Percentiles rank a stretch among this genome's conserved stretches.
Conservation (phyloP, 441 rosid species). For the Pelargonium australe region DNA sequence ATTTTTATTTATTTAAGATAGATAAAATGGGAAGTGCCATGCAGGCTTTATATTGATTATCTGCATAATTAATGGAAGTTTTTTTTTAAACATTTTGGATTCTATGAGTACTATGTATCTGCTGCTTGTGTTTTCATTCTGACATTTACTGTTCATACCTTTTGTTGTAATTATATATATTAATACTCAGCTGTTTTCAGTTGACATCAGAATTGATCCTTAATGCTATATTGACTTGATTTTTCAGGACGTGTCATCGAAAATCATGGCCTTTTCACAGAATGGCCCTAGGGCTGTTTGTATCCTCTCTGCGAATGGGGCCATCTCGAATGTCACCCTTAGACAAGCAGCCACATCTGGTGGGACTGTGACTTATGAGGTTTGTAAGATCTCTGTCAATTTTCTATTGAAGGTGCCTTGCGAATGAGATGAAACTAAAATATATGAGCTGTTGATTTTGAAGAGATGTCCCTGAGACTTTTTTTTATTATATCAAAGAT, state of each 20-base stretch:
- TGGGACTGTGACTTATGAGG: constrained; percentile 61
- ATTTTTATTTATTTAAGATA: not conserved
- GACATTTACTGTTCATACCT: not conserved
- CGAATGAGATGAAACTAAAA: not conserved
- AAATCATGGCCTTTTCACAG: constrained; percentile 52
- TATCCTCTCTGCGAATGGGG: constrained; percentile 59
- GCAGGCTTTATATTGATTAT: too few relatives aligned
- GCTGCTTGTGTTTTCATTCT: not conserved
- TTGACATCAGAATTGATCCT: not conserved
- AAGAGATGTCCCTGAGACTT: not conserved
- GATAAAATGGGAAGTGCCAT: too few relatives aligned
- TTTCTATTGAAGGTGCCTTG: not conserved
- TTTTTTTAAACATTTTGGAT: not conserved
- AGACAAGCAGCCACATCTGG: constrained; percentile 43
- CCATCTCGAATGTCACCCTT: constrained; percentile 56
- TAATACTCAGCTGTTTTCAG: constrained; percentile 10
- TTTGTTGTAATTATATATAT: constrained; percentile 4
- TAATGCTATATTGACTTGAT: constrained; percentile 11
- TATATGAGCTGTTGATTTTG: not conserved
- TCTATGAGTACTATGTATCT: not conserved
- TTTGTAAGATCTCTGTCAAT: constrained; percentile 21
- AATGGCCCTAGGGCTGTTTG: constrained; percentile 54
- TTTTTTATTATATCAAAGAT: not conserved
- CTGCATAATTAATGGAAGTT: too few relatives aligned
- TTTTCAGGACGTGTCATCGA: constrained; percentile 52